phyloP scores from a whole-genome alignment of 2,329 filamentous ascomycete species.

The Trichoderma brevicompactum region DNA sequence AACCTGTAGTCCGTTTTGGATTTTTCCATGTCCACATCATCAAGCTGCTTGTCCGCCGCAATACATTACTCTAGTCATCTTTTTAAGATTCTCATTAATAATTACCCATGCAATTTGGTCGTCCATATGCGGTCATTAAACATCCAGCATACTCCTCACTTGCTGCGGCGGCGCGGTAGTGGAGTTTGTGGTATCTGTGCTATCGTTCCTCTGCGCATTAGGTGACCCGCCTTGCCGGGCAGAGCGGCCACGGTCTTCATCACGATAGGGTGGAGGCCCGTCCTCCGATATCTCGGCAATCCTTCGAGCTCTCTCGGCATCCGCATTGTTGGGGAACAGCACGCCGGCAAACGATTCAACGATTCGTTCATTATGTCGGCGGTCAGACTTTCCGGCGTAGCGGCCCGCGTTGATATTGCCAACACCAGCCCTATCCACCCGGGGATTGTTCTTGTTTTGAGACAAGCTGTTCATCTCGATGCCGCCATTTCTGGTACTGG shows the following conservation, averaged over 20 bases:
- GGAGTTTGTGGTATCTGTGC: slow-evolving; percentile 53
- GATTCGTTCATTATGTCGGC: slow-evolving; percentile 51
- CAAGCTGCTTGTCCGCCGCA: neutral
- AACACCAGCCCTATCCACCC: slow-evolving; percentile 40
- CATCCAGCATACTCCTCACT: slow-evolving; percentile 62
- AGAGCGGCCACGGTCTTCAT: slow-evolving; percentile 36
- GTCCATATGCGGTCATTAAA: slow-evolving; percentile 41
- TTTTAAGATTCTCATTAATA: neutral
- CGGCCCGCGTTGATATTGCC: slow-evolving; percentile 34
- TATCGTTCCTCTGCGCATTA: slow-evolving; percentile 49
- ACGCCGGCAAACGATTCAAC: slow-evolving; percentile 50
- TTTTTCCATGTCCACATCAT: neutral
- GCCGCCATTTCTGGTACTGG: slow-evolving; percentile 38
- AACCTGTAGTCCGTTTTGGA: neutral
- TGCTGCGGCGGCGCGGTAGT: slow-evolving; percentile 56
- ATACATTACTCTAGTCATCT: slow-evolving; percentile 1
- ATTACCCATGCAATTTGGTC: slow-evolving; percentile 1
- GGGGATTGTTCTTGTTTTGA: slow-evolving; percentile 38
- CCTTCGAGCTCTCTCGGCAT: slow-evolving; percentile 41
- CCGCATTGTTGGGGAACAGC: slow-evolving; percentile 53
- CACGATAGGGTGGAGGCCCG: slow-evolving; percentile 50
- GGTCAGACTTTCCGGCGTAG: slow-evolving; percentile 51
- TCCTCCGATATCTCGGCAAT: slow-evolving; percentile 49
- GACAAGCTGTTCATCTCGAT: slow-evolving; percentile 48
- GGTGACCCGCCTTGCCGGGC: slow-evolving; percentile 36